Evolutionary conservation across 2,329 filamentous ascomycete genomes (phyloP).

Genomic region (Corinectria fuckeliana): DNA sequence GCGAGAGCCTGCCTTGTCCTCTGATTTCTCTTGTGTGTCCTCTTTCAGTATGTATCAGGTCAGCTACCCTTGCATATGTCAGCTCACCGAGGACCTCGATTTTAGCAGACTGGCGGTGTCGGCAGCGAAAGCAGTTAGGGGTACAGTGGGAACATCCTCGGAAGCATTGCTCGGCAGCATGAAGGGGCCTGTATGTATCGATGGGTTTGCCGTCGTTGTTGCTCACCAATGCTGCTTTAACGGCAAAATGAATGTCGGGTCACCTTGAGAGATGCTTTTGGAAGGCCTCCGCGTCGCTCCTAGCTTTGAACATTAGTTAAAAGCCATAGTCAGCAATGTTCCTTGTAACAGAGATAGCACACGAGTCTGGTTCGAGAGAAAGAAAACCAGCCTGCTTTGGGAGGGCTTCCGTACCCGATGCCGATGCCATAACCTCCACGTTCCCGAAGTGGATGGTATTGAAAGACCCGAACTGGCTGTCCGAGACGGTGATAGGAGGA

Average conservation of each 20-base stretch:
- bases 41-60: too few relatives aligned
- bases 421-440: not conserved
- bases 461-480: not conserved
- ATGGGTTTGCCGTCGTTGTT: not conserved
- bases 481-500: not conserved
- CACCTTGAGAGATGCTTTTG: too few relatives aligned
- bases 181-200: not conserved
- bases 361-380: not conserved
- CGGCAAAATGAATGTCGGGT: too few relatives aligned
- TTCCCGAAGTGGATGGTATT: not conserved
- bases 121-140: not conserved
- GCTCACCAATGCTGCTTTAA: not conserved
- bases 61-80: too few relatives aligned
- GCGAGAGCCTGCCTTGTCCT: too few relatives aligned
- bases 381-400: not conserved
- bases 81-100: too few relatives aligned
- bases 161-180: not conserved
- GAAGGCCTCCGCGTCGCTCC: too few relatives aligned
- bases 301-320: too few relatives aligned
- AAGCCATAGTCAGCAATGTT: not conserved
- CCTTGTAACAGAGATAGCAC: not conserved
- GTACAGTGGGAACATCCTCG: not conserved
- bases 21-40: too few relatives aligned
- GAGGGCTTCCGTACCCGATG: not conserved
- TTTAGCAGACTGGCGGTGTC: not conserved